Base-by-base conservation (phyloP, 345 rosid genomes). In the Lagerstroemia speciosa region DNA sequence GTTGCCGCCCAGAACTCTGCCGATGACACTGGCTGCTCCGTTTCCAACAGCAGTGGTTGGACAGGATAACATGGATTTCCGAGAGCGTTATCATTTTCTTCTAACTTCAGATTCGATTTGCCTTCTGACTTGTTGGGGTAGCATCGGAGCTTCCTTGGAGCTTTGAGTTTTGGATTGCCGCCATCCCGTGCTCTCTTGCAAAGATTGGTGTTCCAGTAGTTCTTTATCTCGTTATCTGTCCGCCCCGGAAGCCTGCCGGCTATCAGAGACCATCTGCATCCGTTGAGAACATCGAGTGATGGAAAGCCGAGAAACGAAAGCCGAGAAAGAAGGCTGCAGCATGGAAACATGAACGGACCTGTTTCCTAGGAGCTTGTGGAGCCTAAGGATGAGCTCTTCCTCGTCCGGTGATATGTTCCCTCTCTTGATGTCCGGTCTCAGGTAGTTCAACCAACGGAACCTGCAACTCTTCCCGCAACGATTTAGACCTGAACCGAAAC, bases 171-270 rank as follows among this genome's bases (percentile, higher is more conserved):
- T 6, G 15, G 30, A 10, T n/a, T 24, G 3, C 2, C 3, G 12
- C 22, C 27, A 27, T 50, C 43, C 48, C 62, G 31, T 68, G 67
- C 74, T 70, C 74, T 78, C 48, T 78, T 81, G 67, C 76, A 71
- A 16, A 81, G 36, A 69, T 67, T 74, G 11, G 84, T 78, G 52
- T 81, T 81, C 84, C 84, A 78, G 26, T 73, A 76, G 43, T 81
- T 81, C 76, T 78, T 81, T 24, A 81, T 81, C 69, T 78, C 84
- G 48, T 81, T 81, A 38, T 81, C 84, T 3, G 84, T 81, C 53
- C 82, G 73, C 9, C 84, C 80, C 11, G 83, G 85, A 48, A 78
- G 82, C 72, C 86, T 81, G 68, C 85, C 85, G 2, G 89, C 88
- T 55, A 83, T 83, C 65, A 83, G 68, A 14, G 85, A 75, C 86